Base-by-base conservation (phyloP, 2,329 filamentous ascomycete species). In the Cladosporium colombiae region DNA sequence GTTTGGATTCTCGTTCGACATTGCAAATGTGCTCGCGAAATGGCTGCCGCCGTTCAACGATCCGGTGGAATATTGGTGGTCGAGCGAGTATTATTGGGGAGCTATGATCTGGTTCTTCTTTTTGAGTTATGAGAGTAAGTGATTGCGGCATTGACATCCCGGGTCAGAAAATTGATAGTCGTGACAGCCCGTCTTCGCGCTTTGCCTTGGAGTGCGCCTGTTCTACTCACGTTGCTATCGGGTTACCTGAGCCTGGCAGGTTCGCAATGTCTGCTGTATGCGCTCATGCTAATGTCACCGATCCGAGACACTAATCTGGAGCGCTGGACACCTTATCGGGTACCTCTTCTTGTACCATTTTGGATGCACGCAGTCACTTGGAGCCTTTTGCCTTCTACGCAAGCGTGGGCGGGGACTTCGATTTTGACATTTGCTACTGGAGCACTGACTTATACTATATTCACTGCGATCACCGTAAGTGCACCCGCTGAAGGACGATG, bases 71-170 rank as follows among this genome's bases (percentile, higher is more conserved):
- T 60, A 65, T 46, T 65, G 63, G 63, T 65, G 63, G 55, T 59
- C 57, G 14, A 33, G 35, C 23, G 55, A 65, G 14, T 60, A 60
- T 21, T 53, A 50, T 23, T 33, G 57, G 44, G 56, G 55, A 18
- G 29, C 63, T 2, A 21, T 65, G 21, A 31, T 25, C 3, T 65
- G 63, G 63, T 31, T 60, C 4, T 60, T 31, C 33, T 60, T 59
- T 25, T n/a, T 65, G 44, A 60, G 63, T 14, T 65, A 53, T 37
- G 53, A 65, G 44, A 58, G 63, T 65, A n/a, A 44, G 63, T 49
- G 14, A n/a, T 7, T 27, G 13, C 29, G 23, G 11, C 27, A 21
- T 27, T 21, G 8, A 29, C 10, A 29, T 44, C 21, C 23, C 21
- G 18, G n/a, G 16, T 14, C 11, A 52, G 13, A 21, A 1, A 31